phyloP scores from a whole-genome alignment of 352 stramenopile species.

The Globisporangium echinulatum region DNA sequence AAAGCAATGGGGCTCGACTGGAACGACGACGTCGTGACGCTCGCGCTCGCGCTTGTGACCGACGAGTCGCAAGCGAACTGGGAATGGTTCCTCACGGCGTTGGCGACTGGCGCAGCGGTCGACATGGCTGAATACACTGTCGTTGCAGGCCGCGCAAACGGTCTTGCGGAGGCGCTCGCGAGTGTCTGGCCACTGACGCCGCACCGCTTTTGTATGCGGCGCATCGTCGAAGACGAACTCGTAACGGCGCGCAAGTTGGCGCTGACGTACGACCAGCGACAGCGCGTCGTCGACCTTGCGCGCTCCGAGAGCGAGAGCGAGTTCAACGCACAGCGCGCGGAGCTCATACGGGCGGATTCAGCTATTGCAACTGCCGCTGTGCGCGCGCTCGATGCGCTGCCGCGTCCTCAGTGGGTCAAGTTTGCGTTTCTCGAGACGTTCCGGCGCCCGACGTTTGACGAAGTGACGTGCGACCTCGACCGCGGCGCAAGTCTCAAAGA shows the following conservation, averaged over 20 bases:
- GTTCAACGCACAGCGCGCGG: conserved; percentile 52
- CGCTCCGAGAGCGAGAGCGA: conserved; percentile 66
- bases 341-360: conserved; percentile 20
- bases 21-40: conserved; percentile 63
- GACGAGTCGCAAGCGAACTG: conserved; percentile 64
- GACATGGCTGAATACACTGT: conserved; percentile 68
- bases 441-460: conserved; percentile 63
- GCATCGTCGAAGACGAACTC: conserved; percentile 66
- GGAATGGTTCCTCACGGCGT: conserved; percentile 62
- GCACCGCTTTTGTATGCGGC: conserved; percentile 68
- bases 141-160: conserved; percentile 46
- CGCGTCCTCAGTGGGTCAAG: conserved; percentile 63
- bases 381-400: conserved; percentile 46
- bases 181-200: conserved; percentile 48
- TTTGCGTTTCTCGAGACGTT: conserved; percentile 67
- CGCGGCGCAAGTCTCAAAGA: conserved; percentile 9
- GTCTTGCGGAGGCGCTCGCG: conserved; percentile 44
- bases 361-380: conserved; percentile 46
- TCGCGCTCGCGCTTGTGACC: conserved; percentile 58
- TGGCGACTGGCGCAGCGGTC: conserved; percentile 33
- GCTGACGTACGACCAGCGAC: conserved; percentile 58
- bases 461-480: conserved; percentile 59
- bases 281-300: conserved; percentile 60
- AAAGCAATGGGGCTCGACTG: conserved; percentile 68
- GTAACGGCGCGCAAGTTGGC: conserved; percentile 49